A percentile compares a stretch with the other conserved stretches of the same genome.
These are phyloP conservation scores for Fusarium sacchari DNA, from an alignment of 2,329 filamentous ascomycete species.

Conservation along the genomic window DNA sequence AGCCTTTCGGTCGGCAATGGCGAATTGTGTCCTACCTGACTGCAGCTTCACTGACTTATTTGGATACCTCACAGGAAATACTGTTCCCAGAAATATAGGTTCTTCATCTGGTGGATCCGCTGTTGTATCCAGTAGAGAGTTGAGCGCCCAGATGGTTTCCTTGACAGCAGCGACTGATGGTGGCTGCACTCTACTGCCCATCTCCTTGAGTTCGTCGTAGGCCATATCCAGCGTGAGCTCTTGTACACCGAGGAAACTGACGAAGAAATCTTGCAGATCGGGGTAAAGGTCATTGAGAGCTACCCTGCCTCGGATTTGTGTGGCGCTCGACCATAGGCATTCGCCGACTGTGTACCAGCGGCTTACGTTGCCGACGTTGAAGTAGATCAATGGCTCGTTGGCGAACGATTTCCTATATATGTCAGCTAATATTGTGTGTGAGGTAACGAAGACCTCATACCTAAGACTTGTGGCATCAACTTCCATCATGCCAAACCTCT, in stretches of 20 bases:
- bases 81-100: constrained; percentile 4
- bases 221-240: constrained; percentile 46
- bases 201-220: constrained; percentile 44
- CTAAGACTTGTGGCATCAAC: constrained; percentile 1
- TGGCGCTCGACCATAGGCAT: constrained; percentile 50
- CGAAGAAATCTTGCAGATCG: constrained; percentile 46
- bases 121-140: constrained; percentile 42
- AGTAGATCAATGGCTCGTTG: constrained; percentile 24
- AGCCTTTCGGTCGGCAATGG: constrained; percentile 48
- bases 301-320: constrained; percentile 41
- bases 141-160: constrained; percentile 47
- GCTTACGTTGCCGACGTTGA: not conserved
- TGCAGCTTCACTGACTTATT: constrained; percentile 23
- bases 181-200: not conserved
- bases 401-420: not conserved
- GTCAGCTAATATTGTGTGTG: not conserved
- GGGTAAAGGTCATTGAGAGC: constrained; percentile 44
- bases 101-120: not conserved
- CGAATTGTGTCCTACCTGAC: constrained; percentile 42
- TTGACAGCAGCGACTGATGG: constrained; percentile 41
- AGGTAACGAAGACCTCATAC: not conserved
- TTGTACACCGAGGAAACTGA: constrained; percentile 44
- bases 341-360: constrained; percentile 45
- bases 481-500: not conserved
- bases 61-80: constrained; percentile 42